A percentile compares a stretch with the other conserved stretches of the same genome.
Conservation (phyloP, 192 early-diverging fungal genomes). For the Coemansia sp. region DNA sequence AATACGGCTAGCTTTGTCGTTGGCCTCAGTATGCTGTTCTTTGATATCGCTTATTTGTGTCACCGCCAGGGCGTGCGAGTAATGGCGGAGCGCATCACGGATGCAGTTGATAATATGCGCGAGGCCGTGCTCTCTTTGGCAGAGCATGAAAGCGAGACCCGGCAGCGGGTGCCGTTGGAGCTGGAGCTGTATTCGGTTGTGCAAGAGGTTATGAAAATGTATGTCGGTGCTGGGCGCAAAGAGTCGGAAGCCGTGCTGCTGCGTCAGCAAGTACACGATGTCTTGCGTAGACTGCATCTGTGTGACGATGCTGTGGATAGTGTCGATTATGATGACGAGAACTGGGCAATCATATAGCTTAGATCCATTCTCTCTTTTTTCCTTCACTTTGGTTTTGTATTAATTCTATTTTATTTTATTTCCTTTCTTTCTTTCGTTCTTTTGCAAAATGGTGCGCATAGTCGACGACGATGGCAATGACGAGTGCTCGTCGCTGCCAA, state of each 20-base stretch:
- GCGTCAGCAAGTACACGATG: conserved; percentile 35
- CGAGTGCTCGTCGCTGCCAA: conserved; percentile 12
- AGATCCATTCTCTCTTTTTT: neutral
- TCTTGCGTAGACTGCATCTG: conserved; percentile 40
- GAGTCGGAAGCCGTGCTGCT: conserved; percentile 18
- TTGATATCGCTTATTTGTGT: conserved; percentile 44
- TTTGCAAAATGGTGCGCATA: conserved; percentile 15
- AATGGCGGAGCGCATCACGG: conserved; percentile 28
- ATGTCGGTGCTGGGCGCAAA: conserved; percentile 14
- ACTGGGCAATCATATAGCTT: conserved; percentile 47
- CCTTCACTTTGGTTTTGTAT: neutral
- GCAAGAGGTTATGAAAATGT: conserved; percentile 38
- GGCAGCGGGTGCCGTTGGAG: conserved; percentile 24
- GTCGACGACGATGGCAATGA: neutral
- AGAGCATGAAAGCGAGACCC: conserved; percentile 22
- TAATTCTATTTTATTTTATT: conserved; percentile 1
- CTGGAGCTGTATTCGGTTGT: conserved; percentile 45
- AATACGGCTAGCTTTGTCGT: conserved; percentile 41
- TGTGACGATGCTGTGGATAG: conserved; percentile 54
- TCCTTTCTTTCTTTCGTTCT: neutral
- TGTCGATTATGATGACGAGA: conserved; percentile 47
- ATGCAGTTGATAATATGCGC: conserved; percentile 44
- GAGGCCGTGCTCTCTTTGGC: conserved; percentile 30
- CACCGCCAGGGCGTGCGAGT: conserved; percentile 46
- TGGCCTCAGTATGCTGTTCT: conserved; percentile 53